Evolutionary conservation across 192 early-diverging fungal species (phyloP).

Genomic region (Coemansia sp.): DNA sequence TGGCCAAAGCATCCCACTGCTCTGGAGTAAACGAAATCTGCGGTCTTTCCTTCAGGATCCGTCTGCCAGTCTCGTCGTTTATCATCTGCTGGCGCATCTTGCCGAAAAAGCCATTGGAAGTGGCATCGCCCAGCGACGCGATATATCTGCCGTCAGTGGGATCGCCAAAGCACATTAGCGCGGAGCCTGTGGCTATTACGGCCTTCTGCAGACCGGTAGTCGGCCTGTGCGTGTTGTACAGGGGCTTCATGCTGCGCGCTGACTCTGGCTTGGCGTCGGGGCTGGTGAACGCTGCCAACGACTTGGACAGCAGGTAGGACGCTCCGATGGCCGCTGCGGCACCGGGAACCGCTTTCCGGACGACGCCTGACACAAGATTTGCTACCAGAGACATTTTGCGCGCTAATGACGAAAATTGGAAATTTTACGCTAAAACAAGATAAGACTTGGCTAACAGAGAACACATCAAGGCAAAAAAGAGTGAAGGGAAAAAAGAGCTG

Average conservation of each 20-base stretch:
- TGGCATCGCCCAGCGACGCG: constrained; percentile 80
- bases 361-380: constrained; percentile 21
- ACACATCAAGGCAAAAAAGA: too few relatives aligned
- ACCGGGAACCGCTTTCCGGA: constrained; percentile 23
- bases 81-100: constrained; percentile 82
- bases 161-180: constrained; percentile 71
- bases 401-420: background rate
- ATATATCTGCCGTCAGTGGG: constrained; percentile 62
- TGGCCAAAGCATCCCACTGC: constrained; percentile 63
- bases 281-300: constrained; percentile 49
- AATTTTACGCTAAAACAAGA: background rate
- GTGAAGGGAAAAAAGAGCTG: too few relatives aligned
- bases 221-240: constrained; percentile 65
- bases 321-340: constrained; percentile 31
- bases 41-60: constrained; percentile 82
- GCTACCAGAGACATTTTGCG: constrained; percentile 24
- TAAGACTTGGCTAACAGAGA: too few relatives aligned
- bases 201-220: constrained; percentile 65
- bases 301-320: constrained; percentile 23
- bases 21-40: constrained; percentile 68
- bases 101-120: constrained; percentile 66
- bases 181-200: constrained; percentile 71
- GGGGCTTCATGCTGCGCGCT: constrained; percentile 39
- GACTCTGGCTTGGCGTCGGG: constrained; percentile 41
- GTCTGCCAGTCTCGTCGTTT: constrained; percentile 66